Evolutionary conservation across 495 filamentous ascomycete species (phyloP), one percentile per base, ranked within the genome.

Genomic region (Podospora didyma): DNA sequence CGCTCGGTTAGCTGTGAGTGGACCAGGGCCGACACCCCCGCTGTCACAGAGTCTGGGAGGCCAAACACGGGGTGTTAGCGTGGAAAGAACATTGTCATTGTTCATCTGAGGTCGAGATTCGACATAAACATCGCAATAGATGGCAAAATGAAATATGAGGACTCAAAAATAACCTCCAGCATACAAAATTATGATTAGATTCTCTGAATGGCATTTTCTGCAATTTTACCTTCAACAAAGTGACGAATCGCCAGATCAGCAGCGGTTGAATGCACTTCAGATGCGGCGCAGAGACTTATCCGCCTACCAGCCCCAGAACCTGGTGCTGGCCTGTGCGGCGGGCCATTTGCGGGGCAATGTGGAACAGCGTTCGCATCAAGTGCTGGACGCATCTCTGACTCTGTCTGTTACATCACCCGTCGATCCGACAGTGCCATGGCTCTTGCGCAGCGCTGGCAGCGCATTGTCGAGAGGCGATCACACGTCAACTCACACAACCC

Each of bases 371-470:
- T 34, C 61, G 62, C 59, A 48, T 57, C 62, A 57, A 54, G 55
- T 54, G 61, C 66, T 28, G 54, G 63, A 50, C 63, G 53, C 53
- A 59, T 59, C 62, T 61, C 62, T 53, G 66, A 63, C 63, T 61
- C 47, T 37, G 53, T 35, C 19, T 61, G 66, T 69, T 62, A 53
- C 66, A 67, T 69, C 66, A 35, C 26, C 59, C 31, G 66, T 26
- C 66, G 66, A 69, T 69, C 66, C 64, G 66, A 69, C 66, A 64
- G 61, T 60, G 47, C 56, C 53, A 54, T 53, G 53, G 37, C 54
- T 46, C 56, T n/a, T 46, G 20, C 23, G 56, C 52, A 35, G 4
- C 46, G 14, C 20, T 48, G 35, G 22, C 44, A 54, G 57, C 46
- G 17, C 46, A 55, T 53, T 53, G 12, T 44, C 39, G 47, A 42